Conservation (phyloP, 192 early-diverging fungal species). For the Linnemannia hyalina region DNA sequence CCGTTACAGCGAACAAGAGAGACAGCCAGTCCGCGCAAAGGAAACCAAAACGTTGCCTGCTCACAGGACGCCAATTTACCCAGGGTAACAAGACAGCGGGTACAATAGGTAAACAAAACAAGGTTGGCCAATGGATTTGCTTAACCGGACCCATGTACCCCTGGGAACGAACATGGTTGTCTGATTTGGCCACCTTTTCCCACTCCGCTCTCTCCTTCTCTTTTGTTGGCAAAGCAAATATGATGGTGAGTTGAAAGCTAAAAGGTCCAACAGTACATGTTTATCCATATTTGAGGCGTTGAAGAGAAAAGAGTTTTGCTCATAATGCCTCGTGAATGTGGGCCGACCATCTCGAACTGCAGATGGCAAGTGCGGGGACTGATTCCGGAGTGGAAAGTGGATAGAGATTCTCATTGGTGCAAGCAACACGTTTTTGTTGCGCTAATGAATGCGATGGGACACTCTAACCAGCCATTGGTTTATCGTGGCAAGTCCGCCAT, state of each 20-base stretch:
- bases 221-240: neutral
- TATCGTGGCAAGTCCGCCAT: too few relatives aligned
- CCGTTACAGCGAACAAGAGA: too few relatives aligned
- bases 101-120: neutral
- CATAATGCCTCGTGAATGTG: neutral
- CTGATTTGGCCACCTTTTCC: neutral
- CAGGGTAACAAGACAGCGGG: neutral
- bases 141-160: neutral
- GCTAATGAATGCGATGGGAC: too few relatives aligned
- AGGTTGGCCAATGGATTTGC: neutral
- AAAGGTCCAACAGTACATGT: neutral
- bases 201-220: neutral
- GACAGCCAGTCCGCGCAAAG: constrained; percentile 15
- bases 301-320: neutral
- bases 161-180: neutral
- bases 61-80: neutral
- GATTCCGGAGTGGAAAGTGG: too few relatives aligned
- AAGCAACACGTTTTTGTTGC: too few relatives aligned
- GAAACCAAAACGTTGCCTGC: constrained; percentile 15
- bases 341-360: neutral
- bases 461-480: too few relatives aligned
- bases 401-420: too few relatives aligned
- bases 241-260: neutral
- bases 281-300: neutral
- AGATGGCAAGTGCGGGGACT: too few relatives aligned